Base-by-base conservation (phyloP, 2,329 filamentous ascomycete genomes). In the Colletotrichum sp. region DNA sequence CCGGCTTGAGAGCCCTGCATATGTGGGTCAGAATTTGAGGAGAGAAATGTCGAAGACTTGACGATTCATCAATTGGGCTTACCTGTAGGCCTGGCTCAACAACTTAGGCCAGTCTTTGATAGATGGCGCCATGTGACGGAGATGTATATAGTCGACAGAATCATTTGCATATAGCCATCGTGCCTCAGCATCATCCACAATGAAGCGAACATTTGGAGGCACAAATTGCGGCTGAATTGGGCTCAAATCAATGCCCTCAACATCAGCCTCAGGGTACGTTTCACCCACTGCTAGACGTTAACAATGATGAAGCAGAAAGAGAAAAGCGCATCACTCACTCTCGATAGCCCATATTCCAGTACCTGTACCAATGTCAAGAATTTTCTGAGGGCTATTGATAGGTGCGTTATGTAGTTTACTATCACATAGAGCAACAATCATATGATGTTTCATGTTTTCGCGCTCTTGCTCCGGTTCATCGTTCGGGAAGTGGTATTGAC, bases 201-300 rank as follows among this genome's bases (percentile, higher is more conserved):
- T 91, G 78, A 96, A 96, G 75, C 92, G 90, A 15, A 95, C 93
- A 77, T 96, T 96, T n/a, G 90, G 89, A 1, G 94, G 94, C 1
- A 95, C 92, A 76, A 79, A 81, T 36, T 76, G 48, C 2, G 78
- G 70, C 60, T 81, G 79, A 8, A 81, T 81, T 10, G 79, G 80
- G 24, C 79, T 81, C n/a, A 82, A 61, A 16, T 82, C 80, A n/a
- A 77, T 79, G 2, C 80, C 90, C 7, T 89, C 79, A 8, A 79
- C 78, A 24, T 79, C 64, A 8, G 80, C 77, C 6, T 75, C 76
- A 9, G 80, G 79, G 34, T 77, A 79, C 8, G 61, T 7, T 34
- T 82, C 80, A 7, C 78, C 80, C 21, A 81, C 88, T 89, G 5
- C 8, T n/a, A 18, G 8, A 12, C 16, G 30, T 55, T 18, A 67